phyloP scores from a whole-genome alignment of 305 asterid genomes.

The Rubia tinctorum region DNA sequence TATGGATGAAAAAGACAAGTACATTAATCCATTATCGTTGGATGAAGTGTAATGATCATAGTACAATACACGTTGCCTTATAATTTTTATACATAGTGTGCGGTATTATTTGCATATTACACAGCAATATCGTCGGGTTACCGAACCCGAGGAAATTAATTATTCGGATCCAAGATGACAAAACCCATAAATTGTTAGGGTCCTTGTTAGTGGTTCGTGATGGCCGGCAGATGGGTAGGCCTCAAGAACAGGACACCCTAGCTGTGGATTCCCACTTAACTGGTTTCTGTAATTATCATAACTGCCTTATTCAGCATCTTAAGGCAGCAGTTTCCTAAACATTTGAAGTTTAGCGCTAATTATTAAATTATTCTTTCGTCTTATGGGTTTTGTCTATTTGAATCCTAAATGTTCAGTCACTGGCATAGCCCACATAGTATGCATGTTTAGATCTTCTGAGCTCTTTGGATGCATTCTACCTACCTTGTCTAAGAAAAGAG shows the following conservation, averaged over 20 bases:
- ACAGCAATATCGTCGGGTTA: neutral
- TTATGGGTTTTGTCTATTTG: neutral
- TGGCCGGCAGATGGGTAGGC: neutral
- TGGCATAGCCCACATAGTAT: neutral
- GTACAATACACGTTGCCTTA: neutral
- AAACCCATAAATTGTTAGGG: neutral
- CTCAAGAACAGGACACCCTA: slow-evolving; percentile 14
- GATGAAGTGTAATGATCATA: neutral
- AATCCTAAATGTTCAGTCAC: neutral
- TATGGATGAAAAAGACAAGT: neutral
- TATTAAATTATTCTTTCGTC: neutral
- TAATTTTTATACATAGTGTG: neutral
- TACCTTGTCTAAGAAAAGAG: too few relatives aligned
- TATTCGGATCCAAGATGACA: neutral
- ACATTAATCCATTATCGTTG: neutral
- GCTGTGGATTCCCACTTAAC: slow-evolving; percentile 15
- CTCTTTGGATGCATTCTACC: too few relatives aligned
- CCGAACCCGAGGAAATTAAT: neutral
- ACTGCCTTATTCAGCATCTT: neutral
- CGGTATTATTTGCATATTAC: neutral
- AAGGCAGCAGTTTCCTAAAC: neutral
- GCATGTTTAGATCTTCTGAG: too few relatives aligned
- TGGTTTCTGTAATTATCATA: neutral
- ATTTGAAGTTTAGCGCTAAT: neutral
- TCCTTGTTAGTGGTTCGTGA: neutral